Percentiles rank a stretch among this genome's conserved stretches.
Evolutionary conservation across 805 yeast species (phyloP).

Genomic region (Zygosaccharomyces bisporus): DNA sequence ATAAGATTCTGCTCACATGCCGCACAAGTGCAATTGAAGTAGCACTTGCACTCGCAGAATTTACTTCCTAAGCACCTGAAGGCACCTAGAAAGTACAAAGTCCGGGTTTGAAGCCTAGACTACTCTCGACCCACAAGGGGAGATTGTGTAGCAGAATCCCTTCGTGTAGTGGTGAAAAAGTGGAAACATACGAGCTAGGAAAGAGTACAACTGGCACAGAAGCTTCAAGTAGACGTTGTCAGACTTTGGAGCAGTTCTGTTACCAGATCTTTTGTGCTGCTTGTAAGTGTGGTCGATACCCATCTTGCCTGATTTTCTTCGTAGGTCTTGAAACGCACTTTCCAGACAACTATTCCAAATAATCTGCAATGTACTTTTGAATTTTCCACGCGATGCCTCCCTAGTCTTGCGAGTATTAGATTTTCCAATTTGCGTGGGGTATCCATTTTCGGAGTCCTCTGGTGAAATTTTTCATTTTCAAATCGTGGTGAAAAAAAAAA

Average conservation of each 20-base stretch:
- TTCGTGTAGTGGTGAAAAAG: constrained; percentile 13
- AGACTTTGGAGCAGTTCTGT: constrained; percentile 99
- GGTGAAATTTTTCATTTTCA: not conserved
- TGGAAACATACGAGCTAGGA: constrained; percentile 94
- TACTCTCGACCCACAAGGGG: constrained; percentile 6
- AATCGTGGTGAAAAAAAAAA: too few relatives aligned
- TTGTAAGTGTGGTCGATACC: constrained; percentile 96
- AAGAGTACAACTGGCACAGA: constrained; percentile 96
- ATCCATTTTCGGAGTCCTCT: not conserved
- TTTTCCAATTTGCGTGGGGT: constrained; percentile 2
- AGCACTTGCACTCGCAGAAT: constrained; percentile 40
- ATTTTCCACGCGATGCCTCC: constrained; percentile 5
- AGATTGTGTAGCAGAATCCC: constrained; percentile 26
- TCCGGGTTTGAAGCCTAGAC: not conserved
- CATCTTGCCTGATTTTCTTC: constrained; percentile 47
- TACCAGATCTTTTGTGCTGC: constrained; percentile 94
- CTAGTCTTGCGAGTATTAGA: not conserved
- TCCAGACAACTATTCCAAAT: not conserved
- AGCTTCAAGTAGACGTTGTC: constrained; percentile 98
- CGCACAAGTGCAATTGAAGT: constrained; percentile 21
- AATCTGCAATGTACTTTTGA: not conserved
- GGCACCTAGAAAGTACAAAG: constrained; percentile 2
- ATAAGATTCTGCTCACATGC: constrained; percentile 49
- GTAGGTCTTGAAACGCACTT: not conserved
- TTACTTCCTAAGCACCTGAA: constrained; percentile 8